phyloP scores from a whole-genome alignment of 176 grass and related monocot genomes.

The Hyparrhenia diplandra region DNA sequence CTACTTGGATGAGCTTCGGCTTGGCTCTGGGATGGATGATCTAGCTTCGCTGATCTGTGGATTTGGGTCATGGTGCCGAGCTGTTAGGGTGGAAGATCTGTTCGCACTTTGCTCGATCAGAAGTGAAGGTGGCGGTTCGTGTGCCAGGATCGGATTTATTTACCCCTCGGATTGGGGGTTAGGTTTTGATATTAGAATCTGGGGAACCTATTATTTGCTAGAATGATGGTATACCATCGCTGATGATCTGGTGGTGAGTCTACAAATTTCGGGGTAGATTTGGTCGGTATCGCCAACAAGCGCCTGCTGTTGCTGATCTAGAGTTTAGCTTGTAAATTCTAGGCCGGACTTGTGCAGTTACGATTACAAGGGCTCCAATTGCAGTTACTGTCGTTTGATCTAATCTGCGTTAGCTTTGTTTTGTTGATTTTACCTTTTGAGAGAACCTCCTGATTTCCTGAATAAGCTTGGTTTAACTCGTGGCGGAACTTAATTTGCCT shows the following conservation, averaged over 20 bases:
- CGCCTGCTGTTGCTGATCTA: background rate
- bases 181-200: background rate
- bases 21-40: background rate
- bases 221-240: background rate
- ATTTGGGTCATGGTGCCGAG: background rate
- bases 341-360: background rate
- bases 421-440: background rate
- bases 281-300: background rate
- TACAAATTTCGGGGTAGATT: background rate
- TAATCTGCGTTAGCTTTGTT: background rate
- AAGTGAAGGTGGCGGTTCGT: background rate
- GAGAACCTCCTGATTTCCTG: no score
- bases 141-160: background rate
- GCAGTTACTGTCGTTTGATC: background rate
- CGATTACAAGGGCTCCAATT: background rate
- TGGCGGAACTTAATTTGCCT: background rate
- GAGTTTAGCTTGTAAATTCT: background rate
- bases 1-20: background rate
- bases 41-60: conserved; percentile 5
- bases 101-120: background rate
- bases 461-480: background rate
- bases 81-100: conserved; percentile 33
- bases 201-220: background rate
- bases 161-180: background rate
- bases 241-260: background rate